phyloP scores from a whole-genome alignment of 257 asterid species.

The Marsdenia floribunda region DNA sequence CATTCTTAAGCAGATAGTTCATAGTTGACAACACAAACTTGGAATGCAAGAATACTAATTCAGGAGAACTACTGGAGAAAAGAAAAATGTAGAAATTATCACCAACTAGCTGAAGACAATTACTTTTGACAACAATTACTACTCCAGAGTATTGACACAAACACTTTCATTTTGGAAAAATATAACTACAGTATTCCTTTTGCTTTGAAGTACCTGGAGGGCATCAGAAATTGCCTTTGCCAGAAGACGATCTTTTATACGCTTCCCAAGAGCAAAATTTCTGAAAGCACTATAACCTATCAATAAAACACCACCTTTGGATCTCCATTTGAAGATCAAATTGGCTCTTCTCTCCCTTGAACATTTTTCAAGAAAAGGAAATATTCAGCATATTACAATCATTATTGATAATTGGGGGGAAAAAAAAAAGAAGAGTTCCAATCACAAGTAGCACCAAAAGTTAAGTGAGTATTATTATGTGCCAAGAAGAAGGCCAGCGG shows the following conservation, averaged over 20 bases:
- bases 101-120: neutral
- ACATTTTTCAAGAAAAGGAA: slow-evolving; percentile 11
- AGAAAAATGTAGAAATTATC: neutral
- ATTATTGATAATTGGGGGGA: neutral
- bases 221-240: slow-evolving; percentile 69
- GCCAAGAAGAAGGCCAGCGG: neutral
- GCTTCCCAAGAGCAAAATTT: slow-evolving; percentile 84
- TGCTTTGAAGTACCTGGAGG: slow-evolving; percentile 59
- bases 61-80: neutral
- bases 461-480: neutral
- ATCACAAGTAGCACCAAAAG: neutral
- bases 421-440: neutral
- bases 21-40: neutral
- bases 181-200: neutral
- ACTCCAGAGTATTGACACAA: neutral
- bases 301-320: slow-evolving; percentile 85
- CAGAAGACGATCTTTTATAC: slow-evolving; percentile 68
- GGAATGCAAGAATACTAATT: neutral
- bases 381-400: slow-evolving; percentile 6
- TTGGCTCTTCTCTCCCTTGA: slow-evolving; percentile 77
- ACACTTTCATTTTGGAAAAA: neutral
- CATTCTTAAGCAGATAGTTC: neutral
- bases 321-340: slow-evolving; percentile 76
- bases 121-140: neutral
- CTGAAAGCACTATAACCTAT: slow-evolving; percentile 88